phyloP scores from a whole-genome alignment of 1,139 yeast genomes.

The Diutina sp. region DNA sequence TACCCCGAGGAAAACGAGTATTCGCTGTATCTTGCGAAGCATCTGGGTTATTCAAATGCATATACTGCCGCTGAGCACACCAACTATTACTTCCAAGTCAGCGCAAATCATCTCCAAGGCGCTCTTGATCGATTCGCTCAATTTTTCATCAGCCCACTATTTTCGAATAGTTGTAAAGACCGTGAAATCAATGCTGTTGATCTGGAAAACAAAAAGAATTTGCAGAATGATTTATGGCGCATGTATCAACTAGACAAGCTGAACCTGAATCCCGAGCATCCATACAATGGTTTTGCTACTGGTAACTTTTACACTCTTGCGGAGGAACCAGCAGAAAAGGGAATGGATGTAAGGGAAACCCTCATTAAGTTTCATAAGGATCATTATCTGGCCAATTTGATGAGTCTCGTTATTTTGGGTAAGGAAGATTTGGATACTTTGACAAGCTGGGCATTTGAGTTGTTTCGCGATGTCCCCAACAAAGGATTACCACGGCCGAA shows the following conservation, averaged over 20 bases:
- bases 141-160: conserved; percentile 78
- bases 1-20: conserved; percentile 90
- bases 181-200: conserved; percentile 92
- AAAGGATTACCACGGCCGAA: conserved; percentile 36
- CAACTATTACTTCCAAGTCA: conserved; percentile 79
- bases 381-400: conserved; percentile 63
- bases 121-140: conserved; percentile 90
- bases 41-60: conserved; percentile 59
- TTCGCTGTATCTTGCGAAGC: conserved; percentile 61
- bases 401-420: conserved; percentile 81
- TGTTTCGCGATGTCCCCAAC: conserved; percentile 54
- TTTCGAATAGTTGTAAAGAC: conserved; percentile 71
- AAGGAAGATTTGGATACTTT: conserved; percentile 65
- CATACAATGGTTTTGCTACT: conserved; percentile 64
- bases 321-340: conserved; percentile 34
- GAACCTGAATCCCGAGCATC: conserved; percentile 59
- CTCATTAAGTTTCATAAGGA: conserved; percentile 47
- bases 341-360: conserved; percentile 51
- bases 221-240: conserved; percentile 86
- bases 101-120: conserved; percentile 64
- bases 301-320: conserved; percentile 57
- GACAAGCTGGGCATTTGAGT: conserved; percentile 56
- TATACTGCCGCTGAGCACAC: conserved; percentile 85
- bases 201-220: conserved; percentile 86
- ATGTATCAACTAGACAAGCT: conserved; percentile 73